A percentile compares a stretch with the other conserved stretches of the same genome.
These are phyloP conservation scores for Globisporangium emineosum DNA, from an alignment of 352 stramenopile genomes.

Conservation along the genomic window DNA sequence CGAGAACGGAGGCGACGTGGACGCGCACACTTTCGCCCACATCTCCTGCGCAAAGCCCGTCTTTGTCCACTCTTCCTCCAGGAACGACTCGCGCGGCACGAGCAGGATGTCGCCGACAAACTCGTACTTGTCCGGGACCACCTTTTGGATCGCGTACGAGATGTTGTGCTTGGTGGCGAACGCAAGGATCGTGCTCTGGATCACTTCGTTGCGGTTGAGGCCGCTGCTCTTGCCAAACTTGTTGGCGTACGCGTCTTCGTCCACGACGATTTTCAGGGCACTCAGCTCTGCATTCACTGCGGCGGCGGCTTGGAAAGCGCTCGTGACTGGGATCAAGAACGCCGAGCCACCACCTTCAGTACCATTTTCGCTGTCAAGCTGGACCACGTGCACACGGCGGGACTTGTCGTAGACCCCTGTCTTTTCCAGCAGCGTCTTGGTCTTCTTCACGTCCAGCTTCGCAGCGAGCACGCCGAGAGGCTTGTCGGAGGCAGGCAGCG, in stretches of 20 bases:
- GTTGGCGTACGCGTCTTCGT: slow-evolving; percentile 67
- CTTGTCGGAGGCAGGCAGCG: slow-evolving; percentile 1
- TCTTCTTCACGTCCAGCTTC: slow-evolving; percentile 68
- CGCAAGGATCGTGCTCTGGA: slow-evolving; percentile 46
- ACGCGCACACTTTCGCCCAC: slow-evolving; percentile 61
- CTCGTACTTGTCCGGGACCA: slow-evolving; percentile 69
- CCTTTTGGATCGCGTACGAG: slow-evolving; percentile 25
- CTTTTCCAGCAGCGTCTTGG: slow-evolving; percentile 76
- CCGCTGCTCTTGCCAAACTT: slow-evolving; percentile 73
- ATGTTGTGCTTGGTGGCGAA: slow-evolving; percentile 55
- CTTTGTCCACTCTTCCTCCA: slow-evolving; percentile 46
- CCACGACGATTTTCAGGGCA: slow-evolving; percentile 35
- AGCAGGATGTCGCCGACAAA: slow-evolving; percentile 76
- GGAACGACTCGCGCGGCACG: slow-evolving; percentile 61
- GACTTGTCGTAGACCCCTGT: slow-evolving; percentile 73
- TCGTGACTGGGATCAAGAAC: slow-evolving; percentile 66
- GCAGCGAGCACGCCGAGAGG: slow-evolving; percentile 44
- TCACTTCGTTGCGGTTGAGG: slow-evolving; percentile 71
- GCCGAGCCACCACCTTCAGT: slow-evolving; percentile 15
- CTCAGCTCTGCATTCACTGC: slow-evolving; percentile 28
- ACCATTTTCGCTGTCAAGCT: slow-evolving; percentile 15
- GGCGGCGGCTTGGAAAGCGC: slow-evolving; percentile 30
- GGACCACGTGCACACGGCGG: slow-evolving; percentile 57
- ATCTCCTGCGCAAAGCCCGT: slow-evolving; percentile 43
- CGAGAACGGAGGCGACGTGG: slow-evolving; percentile 48